Conservation (phyloP, 305 asterid species). For the Galium porrigens region DNA sequence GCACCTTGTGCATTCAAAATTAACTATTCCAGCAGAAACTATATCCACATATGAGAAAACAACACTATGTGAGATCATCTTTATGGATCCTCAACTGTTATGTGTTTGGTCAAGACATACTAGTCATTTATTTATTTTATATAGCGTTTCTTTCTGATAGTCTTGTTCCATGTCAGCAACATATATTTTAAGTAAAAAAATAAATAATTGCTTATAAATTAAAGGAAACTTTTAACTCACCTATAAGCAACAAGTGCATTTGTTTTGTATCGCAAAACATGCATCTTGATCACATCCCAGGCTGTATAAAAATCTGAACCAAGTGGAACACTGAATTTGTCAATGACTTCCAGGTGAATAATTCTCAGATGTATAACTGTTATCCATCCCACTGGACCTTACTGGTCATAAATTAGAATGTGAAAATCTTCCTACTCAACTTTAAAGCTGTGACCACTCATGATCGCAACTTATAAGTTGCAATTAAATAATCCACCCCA, state of each 20-base stretch:
- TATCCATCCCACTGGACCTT: not conserved
- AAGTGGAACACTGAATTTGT: conserved; percentile 15
- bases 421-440: not conserved
- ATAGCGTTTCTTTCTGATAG: not conserved
- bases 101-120: not conserved
- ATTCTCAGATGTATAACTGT: not conserved
- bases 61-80: not conserved
- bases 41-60: not conserved
- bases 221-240: conserved; percentile 25
- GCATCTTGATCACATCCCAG: conserved; percentile 74
- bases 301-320: conserved; percentile 89
- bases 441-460: conserved; percentile 2
- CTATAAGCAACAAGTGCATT: conserved; percentile 60
- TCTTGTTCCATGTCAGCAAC: not conserved
- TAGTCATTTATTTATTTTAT: not conserved
- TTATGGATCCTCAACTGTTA: not conserved
- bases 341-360: not conserved
- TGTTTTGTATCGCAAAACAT: conserved; percentile 39
- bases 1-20: not conserved
- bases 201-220: not conserved
- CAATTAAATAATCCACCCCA: not conserved
- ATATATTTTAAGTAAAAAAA: not conserved
- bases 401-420: conserved; percentile 1
- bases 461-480: not conserved
- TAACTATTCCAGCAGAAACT: not conserved